phyloP scores from a whole-genome alignment of 129 eudicot genomes.

The Pseudognaphalium luteoalbum region DNA sequence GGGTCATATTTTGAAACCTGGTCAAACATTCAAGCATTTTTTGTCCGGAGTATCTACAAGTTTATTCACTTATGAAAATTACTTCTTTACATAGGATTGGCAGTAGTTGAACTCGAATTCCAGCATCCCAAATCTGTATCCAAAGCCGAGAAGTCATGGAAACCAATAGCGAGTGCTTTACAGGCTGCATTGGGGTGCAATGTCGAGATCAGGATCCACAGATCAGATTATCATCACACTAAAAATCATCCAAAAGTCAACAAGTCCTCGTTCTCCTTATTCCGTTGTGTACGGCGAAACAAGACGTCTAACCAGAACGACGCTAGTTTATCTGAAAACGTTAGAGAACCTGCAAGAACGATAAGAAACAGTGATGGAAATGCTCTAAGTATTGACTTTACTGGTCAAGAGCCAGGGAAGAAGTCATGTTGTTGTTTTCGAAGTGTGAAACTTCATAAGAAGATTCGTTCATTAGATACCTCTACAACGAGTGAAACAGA shows the following conservation, averaged over 20 bases:
- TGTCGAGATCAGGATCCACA: constrained; percentile 78
- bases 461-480: constrained; percentile 43
- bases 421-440: constrained; percentile 48
- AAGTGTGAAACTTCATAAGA: constrained; percentile 40
- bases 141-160: constrained; percentile 93
- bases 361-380: constrained; percentile 78
- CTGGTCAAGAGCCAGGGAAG: constrained; percentile 38
- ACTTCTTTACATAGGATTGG: constrained; percentile 48
- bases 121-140: constrained; percentile 43
- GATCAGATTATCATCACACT: constrained; percentile 4
- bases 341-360: constrained; percentile 50
- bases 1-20: too few species aligned
- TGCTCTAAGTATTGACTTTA: constrained; percentile 51
- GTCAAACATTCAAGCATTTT: background rate
- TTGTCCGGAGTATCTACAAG: background rate
- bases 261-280: constrained; percentile 55
- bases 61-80: constrained; percentile 4
- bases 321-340: constrained; percentile 37
- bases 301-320: constrained; percentile 37
- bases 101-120: constrained; percentile 82
- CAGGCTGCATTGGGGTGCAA: constrained; percentile 74
- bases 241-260: constrained; percentile 32
- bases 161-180: constrained; percentile 74
- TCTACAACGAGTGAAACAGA: constrained; percentile 35
- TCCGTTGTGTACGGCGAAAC: constrained; percentile 60